Evolutionary conservation across 2,329 filamentous ascomycete species (phyloP).

Genomic region (Phialophora expanda): DNA sequence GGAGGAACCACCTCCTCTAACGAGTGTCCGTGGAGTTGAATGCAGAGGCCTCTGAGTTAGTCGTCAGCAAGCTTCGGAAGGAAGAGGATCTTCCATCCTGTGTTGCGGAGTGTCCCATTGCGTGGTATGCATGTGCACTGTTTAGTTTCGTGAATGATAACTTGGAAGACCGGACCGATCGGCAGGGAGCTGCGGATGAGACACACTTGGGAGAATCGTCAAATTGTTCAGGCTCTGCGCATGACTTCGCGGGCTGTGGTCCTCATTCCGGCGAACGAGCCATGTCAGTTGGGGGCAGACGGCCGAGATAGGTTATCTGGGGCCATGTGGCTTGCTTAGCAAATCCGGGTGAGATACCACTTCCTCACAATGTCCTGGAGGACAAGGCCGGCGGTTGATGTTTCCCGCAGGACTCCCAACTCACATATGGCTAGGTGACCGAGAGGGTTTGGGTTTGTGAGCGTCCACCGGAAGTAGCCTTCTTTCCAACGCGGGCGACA

Average conservation of each 20-base stretch:
- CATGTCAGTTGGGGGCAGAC: too few species aligned
- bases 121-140: background rate
- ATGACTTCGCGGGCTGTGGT: too few species aligned
- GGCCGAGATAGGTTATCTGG: too few species aligned
- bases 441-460: background rate
- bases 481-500: background rate
- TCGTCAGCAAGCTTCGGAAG: background rate
- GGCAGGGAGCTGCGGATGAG: background rate
- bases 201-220: too few species aligned
- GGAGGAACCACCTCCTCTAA: background rate
- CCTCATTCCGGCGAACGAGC: too few species aligned
- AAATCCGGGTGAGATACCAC: background rate
- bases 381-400: background rate
- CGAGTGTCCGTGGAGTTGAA: background rate
- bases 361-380: background rate
- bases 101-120: background rate
- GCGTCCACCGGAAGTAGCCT: background rate
- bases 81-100: background rate
- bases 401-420: background rate
- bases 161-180: background rate
- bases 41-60: background rate
- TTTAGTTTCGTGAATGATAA: background rate
- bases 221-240: too few species aligned
- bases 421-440: background rate
- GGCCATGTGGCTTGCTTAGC: background rate